Evolutionary conservation across 352 stramenopile species (phyloP), one percentile per base, ranked within the genome.

Genomic region (Globisporangium yorkense): DNA sequence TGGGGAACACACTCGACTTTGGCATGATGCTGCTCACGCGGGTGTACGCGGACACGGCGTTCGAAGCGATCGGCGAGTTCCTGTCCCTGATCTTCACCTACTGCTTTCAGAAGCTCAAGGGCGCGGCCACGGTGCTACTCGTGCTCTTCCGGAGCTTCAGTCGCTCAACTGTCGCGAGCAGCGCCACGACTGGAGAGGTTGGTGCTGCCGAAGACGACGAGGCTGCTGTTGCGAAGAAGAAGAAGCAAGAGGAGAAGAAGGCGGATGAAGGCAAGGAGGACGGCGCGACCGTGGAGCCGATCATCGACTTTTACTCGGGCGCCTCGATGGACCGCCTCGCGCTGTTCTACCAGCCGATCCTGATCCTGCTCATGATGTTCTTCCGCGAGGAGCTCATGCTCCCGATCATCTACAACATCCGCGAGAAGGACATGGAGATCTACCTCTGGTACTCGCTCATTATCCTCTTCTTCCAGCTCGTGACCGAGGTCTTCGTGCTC

Each of bases 391-490:
- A 98, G 74, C 75, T 96, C 3, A 80, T 88, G 63, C 88, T 99
- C 31, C 92, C 94, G 5, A 94, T 95, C 45, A 56, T 97, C 27
- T 99, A 99, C 71, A 92, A 89, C 55, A 99, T 99, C 67, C 92
- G 96, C 56, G 89, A 98, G 57, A 96, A 98, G 58, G 96, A 99
- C 65, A 98, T 99, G 93, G 85, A 98, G 66, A 98, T 98, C 57
- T 99, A 99, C 71, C 63, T 98, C 3, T 92, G 89, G 63, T 99
- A 98, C 66, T 94, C 89, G 18, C 66, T 98, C 13, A 90, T 98
- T 44, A 97, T 98, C 45, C 87, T 98, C 39, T 72, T 90, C 37
- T 99, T 98, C 66, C 91, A 98, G 75, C 75, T 98, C 18, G 75
- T 97, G 29, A 77, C 79, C 7, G 96, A 99, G 64, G 84, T 98